Percentiles rank a stretch among this genome's conserved stretches.
Evolutionary conservation across 306 rosid species (phyloP).

Genomic region (Comarum palustre): DNA sequence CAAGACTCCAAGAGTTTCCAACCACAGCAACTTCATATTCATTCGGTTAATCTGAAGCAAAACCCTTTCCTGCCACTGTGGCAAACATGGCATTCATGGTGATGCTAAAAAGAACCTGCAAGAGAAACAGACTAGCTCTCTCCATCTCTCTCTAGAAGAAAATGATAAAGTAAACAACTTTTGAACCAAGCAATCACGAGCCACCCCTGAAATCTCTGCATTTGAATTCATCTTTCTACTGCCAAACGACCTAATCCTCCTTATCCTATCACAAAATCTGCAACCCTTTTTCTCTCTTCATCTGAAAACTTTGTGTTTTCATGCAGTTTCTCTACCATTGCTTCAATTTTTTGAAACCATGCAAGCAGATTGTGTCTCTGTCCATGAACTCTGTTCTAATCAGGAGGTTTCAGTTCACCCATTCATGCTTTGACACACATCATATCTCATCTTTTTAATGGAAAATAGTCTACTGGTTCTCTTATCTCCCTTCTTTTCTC

Average conservation of each 20-base stretch:
- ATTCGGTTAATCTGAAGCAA: slow-evolving; percentile 11
- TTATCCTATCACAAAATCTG: slow-evolving; percentile 44
- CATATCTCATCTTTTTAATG: slow-evolving; percentile 14
- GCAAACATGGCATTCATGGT: slow-evolving; percentile 50
- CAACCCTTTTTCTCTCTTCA: slow-evolving; percentile 33
- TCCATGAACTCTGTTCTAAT: slow-evolving; percentile 22
- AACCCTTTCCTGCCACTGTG: slow-evolving; percentile 40
- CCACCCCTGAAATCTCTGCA: slow-evolving; percentile 59
- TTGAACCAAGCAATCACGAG: slow-evolving; percentile 83
- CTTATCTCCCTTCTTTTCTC: slow-evolving; percentile 18
- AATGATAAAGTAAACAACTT: slow-evolving; percentile 43
- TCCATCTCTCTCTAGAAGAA: neutral
- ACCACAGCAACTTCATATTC: slow-evolving; percentile 19
- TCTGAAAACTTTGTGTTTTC: slow-evolving; percentile 24
- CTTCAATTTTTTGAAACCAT: slow-evolving; percentile 34
- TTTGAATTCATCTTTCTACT: slow-evolving; percentile 71
- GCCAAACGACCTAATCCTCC: slow-evolving; percentile 70
- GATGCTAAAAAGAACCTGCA: slow-evolving; percentile 46
- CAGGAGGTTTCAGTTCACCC: slow-evolving; percentile 17
- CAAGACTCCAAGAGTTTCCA: slow-evolving; percentile 19
- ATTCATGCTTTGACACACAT: slow-evolving; percentile 23
- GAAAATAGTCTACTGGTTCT: slow-evolving; percentile 24
- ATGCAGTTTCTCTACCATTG: slow-evolving; percentile 39
- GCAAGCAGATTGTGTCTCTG: slow-evolving; percentile 26
- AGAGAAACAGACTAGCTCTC: slow-evolving; percentile 43